A percentile compares a stretch with the other conserved stretches of the same genome.
These are phyloP conservation scores for Colletotrichum sp. DNA, from an alignment of 2,329 filamentous ascomycete genomes.

Conservation along the genomic window DNA sequence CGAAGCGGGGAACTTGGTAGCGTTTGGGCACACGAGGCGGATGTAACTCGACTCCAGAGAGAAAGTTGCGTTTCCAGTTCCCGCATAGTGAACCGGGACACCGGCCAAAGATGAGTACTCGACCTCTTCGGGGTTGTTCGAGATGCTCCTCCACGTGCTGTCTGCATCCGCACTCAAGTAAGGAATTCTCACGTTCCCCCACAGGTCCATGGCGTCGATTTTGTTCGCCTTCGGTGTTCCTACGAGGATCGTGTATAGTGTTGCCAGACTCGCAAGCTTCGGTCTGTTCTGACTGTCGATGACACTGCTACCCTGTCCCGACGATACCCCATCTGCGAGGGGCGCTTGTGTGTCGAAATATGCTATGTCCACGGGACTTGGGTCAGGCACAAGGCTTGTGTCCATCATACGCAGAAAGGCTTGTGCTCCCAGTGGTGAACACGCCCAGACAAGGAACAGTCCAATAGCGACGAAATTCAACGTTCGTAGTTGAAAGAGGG, in stretches of 20 bases:
- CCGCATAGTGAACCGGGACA: not conserved
- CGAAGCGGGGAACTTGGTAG: not conserved
- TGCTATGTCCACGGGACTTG: not conserved
- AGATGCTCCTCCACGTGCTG: not conserved
- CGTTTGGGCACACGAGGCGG: not conserved
- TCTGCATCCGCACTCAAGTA: not conserved
- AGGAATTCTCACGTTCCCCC: conserved; percentile 33
- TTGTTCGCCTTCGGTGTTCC: conserved; percentile 25
- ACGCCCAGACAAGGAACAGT: conserved; percentile 31
- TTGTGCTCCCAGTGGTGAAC: conserved; percentile 36
- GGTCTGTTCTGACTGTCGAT: not conserved
- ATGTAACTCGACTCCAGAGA: conserved; percentile 9
- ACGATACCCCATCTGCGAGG: not conserved
- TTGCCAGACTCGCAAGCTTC: not conserved
- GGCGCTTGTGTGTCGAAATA: not conserved
- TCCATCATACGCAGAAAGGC: conserved; percentile 26
- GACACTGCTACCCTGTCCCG: not conserved
- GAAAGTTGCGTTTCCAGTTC: not conserved
- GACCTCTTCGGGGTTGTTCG: not conserved
- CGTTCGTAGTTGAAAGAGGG: conserved; percentile 24
- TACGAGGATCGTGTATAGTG: conserved; percentile 22
- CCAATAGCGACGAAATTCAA: conserved; percentile 28
- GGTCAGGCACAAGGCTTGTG: not conserved
- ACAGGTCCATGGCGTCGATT: conserved; percentile 26
- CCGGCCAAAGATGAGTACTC: not conserved